A percentile compares a stretch with the other conserved stretches of the same genome.
These are phyloP conservation scores for Suillus sp. DNA, from an alignment of 768 basidiomycete genomes.

Conservation along the genomic window DNA sequence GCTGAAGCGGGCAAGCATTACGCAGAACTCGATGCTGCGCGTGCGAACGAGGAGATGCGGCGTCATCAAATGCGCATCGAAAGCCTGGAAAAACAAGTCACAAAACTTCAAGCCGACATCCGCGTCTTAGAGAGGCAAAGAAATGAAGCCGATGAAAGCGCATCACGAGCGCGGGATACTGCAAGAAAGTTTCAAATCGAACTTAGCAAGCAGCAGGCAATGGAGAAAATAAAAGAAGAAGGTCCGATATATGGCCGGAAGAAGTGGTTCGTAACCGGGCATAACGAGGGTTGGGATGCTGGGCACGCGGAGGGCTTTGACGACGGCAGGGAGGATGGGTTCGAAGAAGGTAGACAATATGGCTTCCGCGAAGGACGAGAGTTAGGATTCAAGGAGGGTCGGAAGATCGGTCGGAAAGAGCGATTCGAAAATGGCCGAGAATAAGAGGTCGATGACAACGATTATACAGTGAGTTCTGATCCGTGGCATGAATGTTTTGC, in stretches of 20 bases:
- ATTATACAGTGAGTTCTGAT: conserved; percentile 28
- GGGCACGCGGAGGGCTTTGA: conserved; percentile 50
- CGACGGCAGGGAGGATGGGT: conserved; percentile 47
- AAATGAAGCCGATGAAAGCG: conserved; percentile 46
- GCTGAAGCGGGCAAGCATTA: conserved; percentile 46
- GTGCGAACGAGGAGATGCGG: conserved; percentile 48
- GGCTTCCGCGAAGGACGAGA: conserved; percentile 41
- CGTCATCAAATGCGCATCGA: conserved; percentile 51
- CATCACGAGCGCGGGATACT: conserved; percentile 44
- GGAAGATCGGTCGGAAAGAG: conserved; percentile 31
- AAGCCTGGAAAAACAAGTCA: conserved; percentile 45
- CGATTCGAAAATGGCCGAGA: conserved; percentile 38
- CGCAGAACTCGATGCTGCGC: conserved; percentile 41
- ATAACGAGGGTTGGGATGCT: conserved; percentile 45
- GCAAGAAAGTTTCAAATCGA: conserved; percentile 45
- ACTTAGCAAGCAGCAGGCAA: conserved; percentile 47
- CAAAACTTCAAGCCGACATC: conserved; percentile 34
- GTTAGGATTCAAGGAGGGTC: conserved; percentile 38
- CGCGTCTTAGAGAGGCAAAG: conserved; percentile 38
- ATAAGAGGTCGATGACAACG: conserved; percentile 39
- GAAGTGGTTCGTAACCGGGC: conserved; percentile 47
- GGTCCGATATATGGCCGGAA: conserved; percentile 42
- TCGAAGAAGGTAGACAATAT: conserved; percentile 41
- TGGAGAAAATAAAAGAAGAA: conserved; percentile 46
- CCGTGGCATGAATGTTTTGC: not conserved